These are phyloP conservation scores for Epichloe aotearoae DNA, from an alignment of 2,329 filamentous ascomycete genomes.

Conservation along the genomic window DNA sequence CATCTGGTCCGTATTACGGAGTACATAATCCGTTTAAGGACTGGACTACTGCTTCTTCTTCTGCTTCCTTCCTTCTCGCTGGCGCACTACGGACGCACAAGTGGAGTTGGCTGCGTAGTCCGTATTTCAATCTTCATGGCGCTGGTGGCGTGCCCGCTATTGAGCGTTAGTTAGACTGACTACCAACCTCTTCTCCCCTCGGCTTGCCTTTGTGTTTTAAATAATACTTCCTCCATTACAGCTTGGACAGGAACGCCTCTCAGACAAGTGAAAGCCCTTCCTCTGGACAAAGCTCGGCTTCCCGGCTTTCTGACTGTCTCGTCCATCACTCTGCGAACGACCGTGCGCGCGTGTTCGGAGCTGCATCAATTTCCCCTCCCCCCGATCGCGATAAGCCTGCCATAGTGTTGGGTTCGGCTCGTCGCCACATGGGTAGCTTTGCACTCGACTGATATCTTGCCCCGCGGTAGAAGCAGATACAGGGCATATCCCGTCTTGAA, in stretches of 20 bases:
- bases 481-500: neutral
- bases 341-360: neutral
- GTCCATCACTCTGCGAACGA: neutral
- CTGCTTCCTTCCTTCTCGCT: no score
- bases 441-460: neutral
- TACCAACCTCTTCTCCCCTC: neutral
- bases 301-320: neutral
- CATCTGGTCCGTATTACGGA: neutral
- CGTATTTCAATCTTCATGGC: neutral
- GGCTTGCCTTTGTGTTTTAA: neutral
- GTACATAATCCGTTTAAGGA: no score
- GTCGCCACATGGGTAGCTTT: neutral
- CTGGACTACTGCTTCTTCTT: no score
- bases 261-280: no score
- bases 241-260: no score
- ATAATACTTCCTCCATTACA: no score
- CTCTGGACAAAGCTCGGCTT: neutral
- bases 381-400: neutral
- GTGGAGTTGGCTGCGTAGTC: no score
- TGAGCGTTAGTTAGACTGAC: neutral
- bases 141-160: neutral
- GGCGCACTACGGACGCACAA: no score
- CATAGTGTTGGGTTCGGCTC: neutral
- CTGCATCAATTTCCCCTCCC: neutral
- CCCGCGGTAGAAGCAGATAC: neutral